These are phyloP conservation scores for Coffea humblotiana DNA, from an alignment of 305 asterid genomes.

Conservation along the genomic window DNA sequence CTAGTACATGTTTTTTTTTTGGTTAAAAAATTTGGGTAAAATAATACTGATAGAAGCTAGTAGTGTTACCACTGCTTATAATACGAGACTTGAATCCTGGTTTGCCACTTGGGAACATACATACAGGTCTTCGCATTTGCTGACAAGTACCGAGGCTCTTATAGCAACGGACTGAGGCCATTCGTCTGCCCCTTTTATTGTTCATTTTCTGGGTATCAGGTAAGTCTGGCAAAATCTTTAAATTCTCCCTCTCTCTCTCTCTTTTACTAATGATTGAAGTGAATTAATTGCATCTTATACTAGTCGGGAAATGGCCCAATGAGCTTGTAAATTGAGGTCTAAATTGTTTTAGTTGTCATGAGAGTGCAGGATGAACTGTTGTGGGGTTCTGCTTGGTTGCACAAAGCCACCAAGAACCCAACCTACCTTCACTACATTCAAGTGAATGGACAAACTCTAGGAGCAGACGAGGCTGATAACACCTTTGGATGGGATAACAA, in stretches of 20 bases:
- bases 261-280: too few species aligned
- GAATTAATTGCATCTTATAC: too few species aligned
- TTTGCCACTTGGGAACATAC: not conserved
- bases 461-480: conserved; percentile 84
- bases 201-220: conserved; percentile 93
- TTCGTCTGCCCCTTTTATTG: conserved; percentile 91
- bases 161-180: conserved; percentile 60
- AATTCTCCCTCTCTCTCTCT: not conserved
- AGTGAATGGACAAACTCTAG: conserved; percentile 81
- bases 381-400: conserved; percentile 99
- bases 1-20: too few species aligned
- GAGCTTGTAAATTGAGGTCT: not conserved
- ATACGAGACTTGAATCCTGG: not conserved
- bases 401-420: conserved; percentile 76
- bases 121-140: conserved; percentile 88
- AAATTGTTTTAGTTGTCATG: not conserved
- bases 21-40: too few species aligned
- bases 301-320: not conserved
- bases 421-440: conserved; percentile 78
- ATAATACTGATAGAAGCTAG: too few species aligned
- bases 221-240: conserved; percentile 10
- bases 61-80: too few species aligned
- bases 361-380: conserved; percentile 72
- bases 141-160: conserved; percentile 83
- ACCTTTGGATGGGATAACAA: conserved; percentile 99